phyloP scores from a whole-genome alignment of 2,329 filamentous ascomycete species.

The Hymenoscyphus linearis region DNA sequence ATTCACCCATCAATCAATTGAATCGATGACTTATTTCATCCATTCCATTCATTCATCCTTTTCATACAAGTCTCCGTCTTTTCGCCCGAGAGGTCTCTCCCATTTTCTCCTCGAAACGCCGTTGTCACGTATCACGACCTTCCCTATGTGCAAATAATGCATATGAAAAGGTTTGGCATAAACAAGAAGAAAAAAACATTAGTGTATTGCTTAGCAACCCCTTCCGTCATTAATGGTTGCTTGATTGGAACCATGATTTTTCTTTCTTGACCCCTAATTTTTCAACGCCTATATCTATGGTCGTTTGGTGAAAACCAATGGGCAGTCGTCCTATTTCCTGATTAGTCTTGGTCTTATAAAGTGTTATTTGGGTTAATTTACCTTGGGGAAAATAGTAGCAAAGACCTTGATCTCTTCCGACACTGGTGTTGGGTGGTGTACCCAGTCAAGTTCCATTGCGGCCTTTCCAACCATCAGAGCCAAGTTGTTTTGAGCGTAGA shows the following conservation, averaged over 20 bases:
- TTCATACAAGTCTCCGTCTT: too few relatives aligned
- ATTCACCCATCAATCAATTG: too few relatives aligned
- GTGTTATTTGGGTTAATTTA: constrained; percentile 41
- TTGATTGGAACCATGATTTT: background rate
- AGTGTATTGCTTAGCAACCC: background rate
- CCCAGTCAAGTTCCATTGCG: constrained; percentile 81
- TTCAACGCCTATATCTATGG: constrained; percentile 1
- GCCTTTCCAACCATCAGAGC: constrained; percentile 89
- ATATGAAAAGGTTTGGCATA: background rate
- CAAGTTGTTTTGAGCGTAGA: constrained; percentile 84
- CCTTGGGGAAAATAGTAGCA: constrained; percentile 95
- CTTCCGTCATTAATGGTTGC: background rate
- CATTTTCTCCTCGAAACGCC: background rate
- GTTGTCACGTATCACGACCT: background rate
- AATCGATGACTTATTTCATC: too few relatives aligned
- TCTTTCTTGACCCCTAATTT: background rate
- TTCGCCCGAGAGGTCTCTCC: background rate
- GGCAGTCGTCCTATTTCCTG: constrained; percentile 68
- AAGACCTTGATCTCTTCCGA: constrained; percentile 98
- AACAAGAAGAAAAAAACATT: background rate
- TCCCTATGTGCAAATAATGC: constrained; percentile 5
- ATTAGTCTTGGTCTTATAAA: constrained; percentile 11
- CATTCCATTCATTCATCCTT: background rate
- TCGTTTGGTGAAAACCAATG: constrained; percentile 58
- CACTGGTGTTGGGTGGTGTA: constrained; percentile 73